These are phyloP conservation scores for Mycena alexandri DNA, from an alignment of 768 basidiomycete species.

Conservation along the genomic window DNA sequence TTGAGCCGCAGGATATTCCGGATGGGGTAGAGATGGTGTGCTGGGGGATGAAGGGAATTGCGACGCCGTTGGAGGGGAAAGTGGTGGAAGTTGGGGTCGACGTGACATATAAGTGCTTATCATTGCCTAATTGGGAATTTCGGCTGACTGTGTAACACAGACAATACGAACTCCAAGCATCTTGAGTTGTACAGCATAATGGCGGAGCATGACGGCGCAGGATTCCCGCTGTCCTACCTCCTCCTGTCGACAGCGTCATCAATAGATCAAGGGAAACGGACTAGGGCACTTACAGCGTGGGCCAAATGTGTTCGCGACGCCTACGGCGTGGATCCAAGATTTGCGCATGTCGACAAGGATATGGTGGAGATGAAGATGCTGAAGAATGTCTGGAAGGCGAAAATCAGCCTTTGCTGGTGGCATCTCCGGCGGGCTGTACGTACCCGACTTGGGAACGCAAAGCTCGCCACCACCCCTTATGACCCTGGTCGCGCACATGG, in stretches of 20 bases:
- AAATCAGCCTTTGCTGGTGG: too few species aligned
- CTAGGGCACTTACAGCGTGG: conserved; percentile 36
- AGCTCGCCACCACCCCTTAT: too few species aligned
- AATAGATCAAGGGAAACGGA: conserved; percentile 38
- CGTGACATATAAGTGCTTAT: conserved; percentile 33
- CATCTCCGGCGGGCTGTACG: too few species aligned
- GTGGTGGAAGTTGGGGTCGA: conserved; percentile 33
- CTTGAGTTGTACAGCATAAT: conserved; percentile 43
- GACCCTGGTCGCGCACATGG: too few species aligned
- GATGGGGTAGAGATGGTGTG: conserved; percentile 35
- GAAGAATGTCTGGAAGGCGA: too few species aligned
- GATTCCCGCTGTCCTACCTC: conserved; percentile 42
- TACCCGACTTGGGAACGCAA: too few species aligned
- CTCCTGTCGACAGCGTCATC: conserved; percentile 41
- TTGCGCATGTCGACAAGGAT: too few species aligned
- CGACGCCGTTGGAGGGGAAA: conserved; percentile 8
- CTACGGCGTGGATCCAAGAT: not conserved
- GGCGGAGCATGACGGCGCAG: conserved; percentile 40
- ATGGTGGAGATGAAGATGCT: too few species aligned
- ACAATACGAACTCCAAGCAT: conserved; percentile 38
- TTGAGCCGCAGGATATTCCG: conserved; percentile 14
- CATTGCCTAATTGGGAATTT: not conserved
- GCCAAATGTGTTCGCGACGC: conserved; percentile 28
- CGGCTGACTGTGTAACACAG: conserved; percentile 15
- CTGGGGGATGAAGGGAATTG: conserved; percentile 38